Evolutionary conservation across 192 early-diverging fungal species (phyloP).

Genomic region (Coemansia guatemalensis): DNA sequence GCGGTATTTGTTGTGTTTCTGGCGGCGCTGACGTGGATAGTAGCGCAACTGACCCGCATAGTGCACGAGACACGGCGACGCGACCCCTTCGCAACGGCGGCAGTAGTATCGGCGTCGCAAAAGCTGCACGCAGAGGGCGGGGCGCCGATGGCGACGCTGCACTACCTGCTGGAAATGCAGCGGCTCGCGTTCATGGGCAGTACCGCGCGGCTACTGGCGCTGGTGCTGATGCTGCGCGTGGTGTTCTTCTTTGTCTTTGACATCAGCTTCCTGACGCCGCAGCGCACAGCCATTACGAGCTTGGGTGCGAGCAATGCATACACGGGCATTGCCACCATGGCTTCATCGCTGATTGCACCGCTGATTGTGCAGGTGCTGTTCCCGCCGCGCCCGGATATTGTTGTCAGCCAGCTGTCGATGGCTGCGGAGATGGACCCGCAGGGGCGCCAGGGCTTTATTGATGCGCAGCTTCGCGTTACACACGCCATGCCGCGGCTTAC

Average conservation of each 20-base stretch:
- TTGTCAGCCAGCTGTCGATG: constrained; percentile 23
- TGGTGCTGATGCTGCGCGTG: constrained; percentile 25
- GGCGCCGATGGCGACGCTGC: constrained; percentile 22
- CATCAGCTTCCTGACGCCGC: constrained; percentile 42
- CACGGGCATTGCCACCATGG: constrained; percentile 38
- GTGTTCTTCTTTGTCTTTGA: constrained; percentile 42
- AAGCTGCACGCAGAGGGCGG: constrained; percentile 19
- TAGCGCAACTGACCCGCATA: constrained; percentile 12
- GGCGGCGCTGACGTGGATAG: constrained; percentile 19
- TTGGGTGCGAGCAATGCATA: constrained; percentile 30
- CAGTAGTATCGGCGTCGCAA: constrained; percentile 20
- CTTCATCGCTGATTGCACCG: constrained; percentile 25
- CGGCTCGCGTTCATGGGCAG: constrained; percentile 30
- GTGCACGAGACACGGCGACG: constrained; percentile 20
- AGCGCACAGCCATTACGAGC: constrained; percentile 2
- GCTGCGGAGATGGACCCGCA: constrained; percentile 20
- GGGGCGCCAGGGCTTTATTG: constrained; percentile 29
- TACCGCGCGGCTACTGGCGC: constrained; percentile 13
- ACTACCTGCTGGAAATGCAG: constrained; percentile 35
- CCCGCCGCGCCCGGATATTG: constrained; percentile 13
- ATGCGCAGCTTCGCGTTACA: constrained; percentile 18
- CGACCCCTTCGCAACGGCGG: constrained; percentile 26
- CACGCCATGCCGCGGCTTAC: constrained; percentile 24
- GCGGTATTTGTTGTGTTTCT: constrained; percentile 19
- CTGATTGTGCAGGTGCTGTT: constrained; percentile 30